Evolutionary conservation across 2,329 filamentous ascomycete species (phyloP).

Genomic region (Basipetospora chlamydospora): DNA sequence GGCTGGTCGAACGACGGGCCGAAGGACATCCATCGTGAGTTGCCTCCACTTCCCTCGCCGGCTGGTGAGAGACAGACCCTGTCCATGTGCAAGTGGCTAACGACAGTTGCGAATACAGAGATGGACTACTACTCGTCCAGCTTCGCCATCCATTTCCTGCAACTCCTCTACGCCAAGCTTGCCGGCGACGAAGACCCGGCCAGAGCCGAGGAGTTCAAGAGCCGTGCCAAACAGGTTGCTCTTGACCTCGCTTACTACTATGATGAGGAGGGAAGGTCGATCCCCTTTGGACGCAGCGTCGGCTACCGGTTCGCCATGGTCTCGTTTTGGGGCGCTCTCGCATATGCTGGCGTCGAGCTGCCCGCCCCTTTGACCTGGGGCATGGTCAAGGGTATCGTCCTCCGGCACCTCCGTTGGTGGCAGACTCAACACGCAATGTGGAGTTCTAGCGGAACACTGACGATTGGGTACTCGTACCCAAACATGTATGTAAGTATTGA

Average conservation of each 20-base stretch:
- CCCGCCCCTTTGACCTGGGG: conserved; percentile 63
- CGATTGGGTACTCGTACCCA: conserved; percentile 63
- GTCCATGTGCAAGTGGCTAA: no score
- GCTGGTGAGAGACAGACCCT: neutral
- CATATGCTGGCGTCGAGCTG: conserved; percentile 60
- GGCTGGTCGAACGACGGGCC: conserved; percentile 77
- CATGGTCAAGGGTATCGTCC: conserved; percentile 60
- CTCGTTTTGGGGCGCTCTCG: conserved; percentile 68
- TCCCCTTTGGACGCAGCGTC: conserved; percentile 64
- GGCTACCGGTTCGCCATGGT: conserved; percentile 78
- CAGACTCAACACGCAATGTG: conserved; percentile 62
- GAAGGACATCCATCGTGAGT: conserved; percentile 54
- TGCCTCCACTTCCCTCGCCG: conserved; percentile 3
- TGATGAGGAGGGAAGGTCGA: conserved; percentile 54
- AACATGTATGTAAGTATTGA: conserved; percentile 49
- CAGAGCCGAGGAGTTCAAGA: conserved; percentile 54
- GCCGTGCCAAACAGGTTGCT: conserved; percentile 50
- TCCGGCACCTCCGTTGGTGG: conserved; percentile 69
- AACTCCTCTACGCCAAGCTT: conserved; percentile 62
- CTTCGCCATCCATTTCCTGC: conserved; percentile 69
- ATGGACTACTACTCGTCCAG: conserved; percentile 79
- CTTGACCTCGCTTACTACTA: conserved; percentile 65
- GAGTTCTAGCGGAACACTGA: conserved; percentile 59
- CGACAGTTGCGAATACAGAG: no score
- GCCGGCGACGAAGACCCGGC: conserved; percentile 51